These are phyloP conservation scores for Daldinia sp. DNA, from an alignment of 2,329 filamentous ascomycete species.

Conservation along the genomic window DNA sequence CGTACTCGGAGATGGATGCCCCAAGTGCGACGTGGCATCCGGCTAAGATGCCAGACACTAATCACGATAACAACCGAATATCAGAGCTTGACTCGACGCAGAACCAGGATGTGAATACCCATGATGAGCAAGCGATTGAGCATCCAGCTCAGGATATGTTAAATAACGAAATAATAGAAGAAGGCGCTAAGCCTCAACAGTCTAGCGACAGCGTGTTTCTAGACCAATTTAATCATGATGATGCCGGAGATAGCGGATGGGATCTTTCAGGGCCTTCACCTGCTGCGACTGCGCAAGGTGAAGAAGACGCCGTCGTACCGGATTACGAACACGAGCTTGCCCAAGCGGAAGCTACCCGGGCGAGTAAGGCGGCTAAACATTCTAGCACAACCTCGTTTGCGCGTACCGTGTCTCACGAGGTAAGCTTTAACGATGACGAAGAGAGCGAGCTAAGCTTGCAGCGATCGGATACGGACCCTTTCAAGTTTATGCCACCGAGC, in stretches of 20 bases:
- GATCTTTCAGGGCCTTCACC: slow-evolving; percentile 33
- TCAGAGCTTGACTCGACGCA: slow-evolving; percentile 23
- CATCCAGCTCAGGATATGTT: slow-evolving; percentile 19
- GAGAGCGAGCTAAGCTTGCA: slow-evolving; percentile 65
- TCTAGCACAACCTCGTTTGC: slow-evolving; percentile 69
- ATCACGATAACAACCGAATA: slow-evolving; percentile 32
- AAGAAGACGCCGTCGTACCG: slow-evolving; percentile 20
- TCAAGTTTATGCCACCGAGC: slow-evolving; percentile 65
- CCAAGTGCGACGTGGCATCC: slow-evolving; percentile 59
- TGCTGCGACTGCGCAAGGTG: slow-evolving; percentile 20
- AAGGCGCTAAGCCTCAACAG: slow-evolving; percentile 26
- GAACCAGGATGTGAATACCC: slow-evolving; percentile 10
- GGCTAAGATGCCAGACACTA: slow-evolving; percentile 58
- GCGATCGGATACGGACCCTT: slow-evolving; percentile 63
- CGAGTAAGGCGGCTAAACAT: slow-evolving; percentile 58
- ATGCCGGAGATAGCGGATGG: slow-evolving; percentile 42
- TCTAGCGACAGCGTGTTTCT: slow-evolving; percentile 34
- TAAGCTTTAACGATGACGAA: slow-evolving; percentile 66
- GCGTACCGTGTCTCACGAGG: slow-evolving; percentile 69
- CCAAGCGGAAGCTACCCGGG: slow-evolving; percentile 25
- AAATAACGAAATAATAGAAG: slow-evolving; percentile 27
- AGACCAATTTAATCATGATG: slow-evolving; percentile 41
- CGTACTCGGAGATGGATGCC: slow-evolving; percentile 54
- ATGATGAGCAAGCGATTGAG: slow-evolving; percentile 20
- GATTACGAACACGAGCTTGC: slow-evolving; percentile 26